These are phyloP conservation scores for Fusarium nodosum DNA, from an alignment of 2,329 filamentous ascomycete species.

Conservation along the genomic window DNA sequence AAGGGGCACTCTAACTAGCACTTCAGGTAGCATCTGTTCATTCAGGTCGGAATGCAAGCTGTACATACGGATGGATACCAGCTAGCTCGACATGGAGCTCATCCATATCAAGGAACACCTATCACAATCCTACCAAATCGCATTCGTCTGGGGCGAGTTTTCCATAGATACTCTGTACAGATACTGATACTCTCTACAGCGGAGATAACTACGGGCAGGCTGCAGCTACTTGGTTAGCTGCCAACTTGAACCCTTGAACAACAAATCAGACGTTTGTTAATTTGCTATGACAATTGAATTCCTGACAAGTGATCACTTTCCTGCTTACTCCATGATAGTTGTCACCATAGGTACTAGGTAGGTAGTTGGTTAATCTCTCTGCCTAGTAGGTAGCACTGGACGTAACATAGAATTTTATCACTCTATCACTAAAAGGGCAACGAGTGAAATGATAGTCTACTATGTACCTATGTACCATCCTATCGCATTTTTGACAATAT, in stretches of 20 bases:
- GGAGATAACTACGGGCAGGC: not conserved
- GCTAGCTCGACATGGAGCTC: conserved; percentile 2
- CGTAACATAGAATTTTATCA: not conserved
- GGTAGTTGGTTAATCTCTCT: not conserved
- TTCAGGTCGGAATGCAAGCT: conserved; percentile 9
- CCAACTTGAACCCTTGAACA: not conserved
- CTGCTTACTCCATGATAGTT: conserved; percentile 2
- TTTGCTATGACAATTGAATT: conserved; percentile 2
- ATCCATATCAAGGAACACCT: not conserved
- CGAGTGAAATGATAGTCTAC: not conserved
- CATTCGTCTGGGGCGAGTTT: not conserved
- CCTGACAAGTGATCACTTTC: conserved; percentile 1
- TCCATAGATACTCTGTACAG: not conserved
- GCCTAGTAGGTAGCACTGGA: not conserved
- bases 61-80: conserved; percentile 1
- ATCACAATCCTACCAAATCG: not conserved
- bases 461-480: not conserved
- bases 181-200: not conserved
- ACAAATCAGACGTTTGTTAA: not conserved
- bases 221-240: not conserved
- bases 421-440: not conserved
- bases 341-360: not conserved
- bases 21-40: conserved; percentile 35
- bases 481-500: not conserved
- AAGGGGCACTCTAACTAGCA: conserved; percentile 33